Base-by-base conservation (phyloP, 495 filamentous ascomycete species). In the Lasiosphaeria ovina region DNA sequence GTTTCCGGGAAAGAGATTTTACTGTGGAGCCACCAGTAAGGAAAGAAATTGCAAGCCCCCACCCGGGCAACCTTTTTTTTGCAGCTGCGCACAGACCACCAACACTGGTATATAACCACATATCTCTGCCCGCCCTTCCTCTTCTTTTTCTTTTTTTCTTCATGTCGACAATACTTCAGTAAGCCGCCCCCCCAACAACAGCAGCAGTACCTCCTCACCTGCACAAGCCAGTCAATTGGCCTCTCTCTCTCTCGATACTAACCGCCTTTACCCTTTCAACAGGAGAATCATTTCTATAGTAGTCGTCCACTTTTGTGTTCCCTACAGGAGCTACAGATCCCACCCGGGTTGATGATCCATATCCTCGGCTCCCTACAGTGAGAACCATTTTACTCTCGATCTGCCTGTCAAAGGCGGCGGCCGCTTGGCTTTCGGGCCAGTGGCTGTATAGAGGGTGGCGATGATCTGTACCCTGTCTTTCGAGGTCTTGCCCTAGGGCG, bases 231-330 rank as follows among this genome's bases (percentile, higher is more conserved):
- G 1, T 42, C 0, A 8, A 42, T 42, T 2, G 14, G 7, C 3
- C 1, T 55, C 16, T 14, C 54, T 47, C 16, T 17, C 35, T 10
- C 8, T 49, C 3, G 34, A 55, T 45, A 9, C 54, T 57, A 48
- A 57, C 54, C 38, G 47, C 54, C 8, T 6, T 3, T 31, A 7
- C 9, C 54, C 45, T 32, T 14, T n/a, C 44, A 9, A 35, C 54
- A 57, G 54, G 54, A 57, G 54, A 57, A 57, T 57, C 54, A 57
- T 57, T 57, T 57, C 54, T 57, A 57, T 57, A 57, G 54, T 57
- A 57, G 40, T 57, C 45, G 54, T 57, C 54, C 54, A 45, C 44
- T 47, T 47, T 47, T 47, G 44, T 47, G 44, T 47, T 47, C 44
- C 44, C 44, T 47, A 47, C 2, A 3, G 44, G 44, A 47, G 44